A percentile compares a stretch with the other conserved stretches of the same genome.
Conservation (phyloP, 2,329 filamentous ascomycete species). For the Penicillium sp. region DNA sequence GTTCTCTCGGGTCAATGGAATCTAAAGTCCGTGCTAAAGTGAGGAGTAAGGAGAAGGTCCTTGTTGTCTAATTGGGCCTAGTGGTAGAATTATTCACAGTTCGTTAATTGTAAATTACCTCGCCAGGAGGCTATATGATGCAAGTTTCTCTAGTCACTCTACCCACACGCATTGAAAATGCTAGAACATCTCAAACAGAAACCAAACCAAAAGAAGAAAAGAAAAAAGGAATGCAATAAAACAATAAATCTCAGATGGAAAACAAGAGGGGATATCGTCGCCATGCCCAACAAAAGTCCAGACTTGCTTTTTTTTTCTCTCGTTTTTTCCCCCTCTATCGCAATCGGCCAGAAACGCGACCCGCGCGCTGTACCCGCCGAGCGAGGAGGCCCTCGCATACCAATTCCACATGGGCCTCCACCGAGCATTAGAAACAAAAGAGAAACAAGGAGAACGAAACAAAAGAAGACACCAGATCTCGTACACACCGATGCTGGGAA, state of each 20-base stretch:
- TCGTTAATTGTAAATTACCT: background rate
- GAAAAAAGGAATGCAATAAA: constrained; percentile 1
- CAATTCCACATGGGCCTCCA: constrained; percentile 9
- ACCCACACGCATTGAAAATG: constrained; percentile 5
- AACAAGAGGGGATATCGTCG: constrained; percentile 27
- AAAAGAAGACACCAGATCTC: background rate
- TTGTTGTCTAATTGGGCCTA: background rate
- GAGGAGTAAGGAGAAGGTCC: background rate
- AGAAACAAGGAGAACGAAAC: background rate
- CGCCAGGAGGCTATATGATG: constrained; percentile 6
- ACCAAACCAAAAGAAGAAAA: constrained; percentile 1
- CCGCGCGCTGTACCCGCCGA: constrained; percentile 22
- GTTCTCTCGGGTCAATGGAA: background rate
- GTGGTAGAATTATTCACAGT: background rate
- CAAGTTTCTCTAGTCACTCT: constrained; percentile 3
- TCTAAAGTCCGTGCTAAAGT: no score
- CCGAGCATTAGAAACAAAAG: constrained; percentile 8
- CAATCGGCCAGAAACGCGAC: constrained; percentile 14
- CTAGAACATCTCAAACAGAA: constrained; percentile 2
- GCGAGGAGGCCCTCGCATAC: constrained; percentile 6
- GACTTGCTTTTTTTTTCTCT: constrained; percentile 12
- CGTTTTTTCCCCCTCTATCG: constrained; percentile 4
- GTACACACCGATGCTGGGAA: background rate
- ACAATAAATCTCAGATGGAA: constrained; percentile 1
- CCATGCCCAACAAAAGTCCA: constrained; percentile 23